Base-by-base conservation (phyloP, 2,329 filamentous ascomycete species). In the Alternaria sp. region DNA sequence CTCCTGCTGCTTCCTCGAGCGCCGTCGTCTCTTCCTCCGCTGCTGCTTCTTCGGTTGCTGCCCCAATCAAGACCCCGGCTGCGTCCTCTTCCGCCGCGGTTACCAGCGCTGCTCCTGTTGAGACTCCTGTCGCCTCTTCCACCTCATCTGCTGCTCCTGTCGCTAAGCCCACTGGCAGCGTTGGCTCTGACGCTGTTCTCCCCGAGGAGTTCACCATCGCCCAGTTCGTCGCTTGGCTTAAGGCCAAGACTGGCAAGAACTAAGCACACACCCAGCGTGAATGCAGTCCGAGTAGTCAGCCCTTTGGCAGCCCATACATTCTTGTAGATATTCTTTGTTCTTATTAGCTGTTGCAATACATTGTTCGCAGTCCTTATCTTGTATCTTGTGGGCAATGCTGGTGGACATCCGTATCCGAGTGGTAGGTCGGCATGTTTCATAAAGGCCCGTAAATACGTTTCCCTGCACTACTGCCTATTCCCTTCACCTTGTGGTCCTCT, bases 171-270 rank as follows among this genome's bases (percentile, higher is more conserved):
- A 54, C 63, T 23, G 53, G 67, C 32, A 64, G 62, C 28, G 57
- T 68, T 19, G 69, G 65, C 17, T 65, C 68, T 49, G 56, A 59
- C 51, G 58, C 66, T 10, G 56, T 53, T 51, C 68, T 75, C 12
- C 72, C 71, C 15, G 59, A 70, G 26, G 62, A 69, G 54, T 75
- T 74, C 67, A 75, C 72, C 12, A 67, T 75, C 50, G 64, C 69
- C 62, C 62, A 75, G 44, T 70, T 75, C 64, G 65, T 75, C 49
- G 68, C 71, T 6, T 76, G 72, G 72, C 62, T 74, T 49, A 70
- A 66, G 70, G 67, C 66, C 3, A 72, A 69, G 54, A 51, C 51
- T 17, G 56, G 50, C 44, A 54, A 55, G 56, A 62, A 62, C 43
- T 59, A 47, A 66, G 50, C 32, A 23, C 15, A 15, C n/a, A 1